Evolutionary conservation across 495 filamentous ascomycete species (phyloP).

Genomic region (Penicillium soppii): DNA sequence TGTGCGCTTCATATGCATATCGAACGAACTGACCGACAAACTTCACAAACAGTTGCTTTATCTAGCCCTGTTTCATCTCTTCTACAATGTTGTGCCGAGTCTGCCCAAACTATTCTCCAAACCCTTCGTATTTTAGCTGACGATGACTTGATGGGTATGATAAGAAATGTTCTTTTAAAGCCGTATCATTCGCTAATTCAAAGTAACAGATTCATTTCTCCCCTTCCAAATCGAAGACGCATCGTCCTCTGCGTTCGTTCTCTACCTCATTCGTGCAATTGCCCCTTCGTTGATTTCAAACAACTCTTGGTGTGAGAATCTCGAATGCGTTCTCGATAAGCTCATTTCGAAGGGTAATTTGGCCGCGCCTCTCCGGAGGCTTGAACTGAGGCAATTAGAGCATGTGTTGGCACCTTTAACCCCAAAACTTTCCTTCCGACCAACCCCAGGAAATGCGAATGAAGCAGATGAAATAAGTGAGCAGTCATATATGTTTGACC

Average conservation of each 20-base stretch:
- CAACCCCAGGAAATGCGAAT: background rate
- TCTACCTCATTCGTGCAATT: constrained; percentile 29
- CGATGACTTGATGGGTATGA: constrained; percentile 29
- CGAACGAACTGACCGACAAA: constrained; percentile 20
- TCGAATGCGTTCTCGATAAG: constrained; percentile 26
- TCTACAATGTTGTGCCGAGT: constrained; percentile 31
- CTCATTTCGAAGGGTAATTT: constrained; percentile 26
- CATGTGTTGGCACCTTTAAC: constrained; percentile 29
- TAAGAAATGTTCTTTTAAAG: background rate
- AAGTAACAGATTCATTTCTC: constrained; percentile 27
- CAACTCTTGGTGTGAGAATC: constrained; percentile 27
- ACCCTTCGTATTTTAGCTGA: constrained; percentile 31
- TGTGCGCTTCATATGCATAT: constrained; percentile 34
- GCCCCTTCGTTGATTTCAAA: constrained; percentile 22
- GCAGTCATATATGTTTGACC: constrained; percentile 17
- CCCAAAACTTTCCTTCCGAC: constrained; percentile 7
- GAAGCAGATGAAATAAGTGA: constrained; percentile 7
- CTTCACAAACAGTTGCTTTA: constrained; percentile 19
- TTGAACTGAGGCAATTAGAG: constrained; percentile 27
- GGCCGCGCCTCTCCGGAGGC: constrained; percentile 24
- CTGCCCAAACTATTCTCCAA: constrained; percentile 32
- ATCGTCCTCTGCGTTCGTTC: constrained; percentile 32
- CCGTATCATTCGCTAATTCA: background rate
- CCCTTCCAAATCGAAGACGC: constrained; percentile 35
- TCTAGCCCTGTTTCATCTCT: constrained; percentile 27